phyloP scores from a whole-genome alignment of 1,139 yeast species.

The Sugiyamaella japonica region DNA sequence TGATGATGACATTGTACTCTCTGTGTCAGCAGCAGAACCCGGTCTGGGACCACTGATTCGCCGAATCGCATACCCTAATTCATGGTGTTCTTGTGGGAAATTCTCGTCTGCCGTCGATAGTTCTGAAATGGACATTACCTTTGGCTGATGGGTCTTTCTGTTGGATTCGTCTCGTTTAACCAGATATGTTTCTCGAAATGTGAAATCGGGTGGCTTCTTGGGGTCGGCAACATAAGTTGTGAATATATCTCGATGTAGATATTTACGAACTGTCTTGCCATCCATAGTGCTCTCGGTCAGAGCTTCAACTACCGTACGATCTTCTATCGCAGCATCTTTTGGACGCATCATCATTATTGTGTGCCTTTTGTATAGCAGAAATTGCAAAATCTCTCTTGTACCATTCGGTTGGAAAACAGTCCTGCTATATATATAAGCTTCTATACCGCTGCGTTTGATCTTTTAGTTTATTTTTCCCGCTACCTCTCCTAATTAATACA shows the following conservation, averaged over 20 bases:
- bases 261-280: constrained; percentile 25
- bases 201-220: constrained; percentile 23
- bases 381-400: neutral
- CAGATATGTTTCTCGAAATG: constrained; percentile 32
- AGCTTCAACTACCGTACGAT: neutral
- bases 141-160: constrained; percentile 1
- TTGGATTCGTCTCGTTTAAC: constrained; percentile 28
- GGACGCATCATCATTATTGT: neutral
- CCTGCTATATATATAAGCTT: neutral
- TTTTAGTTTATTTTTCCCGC: neutral
- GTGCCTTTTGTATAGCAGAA: neutral
- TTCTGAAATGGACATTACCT: constrained; percentile 8
- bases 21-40: constrained; percentile 14
- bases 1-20: constrained; percentile 13
- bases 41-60: constrained; percentile 15
- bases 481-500: neutral
- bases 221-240: constrained; percentile 31
- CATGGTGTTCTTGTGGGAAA: constrained; percentile 5
- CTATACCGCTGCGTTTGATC: too few relatives aligned
- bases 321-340: neutral
- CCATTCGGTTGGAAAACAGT: neutral
- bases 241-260: constrained; percentile 38
- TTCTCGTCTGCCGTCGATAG: constrained; percentile 2
- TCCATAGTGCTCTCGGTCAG: neutral
- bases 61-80: constrained; percentile 15